Evolutionary conservation across 345 rosid genomes (phyloP), one percentile per base, ranked within the genome.

Genomic region (Diplotaxis tenuifolia): DNA sequence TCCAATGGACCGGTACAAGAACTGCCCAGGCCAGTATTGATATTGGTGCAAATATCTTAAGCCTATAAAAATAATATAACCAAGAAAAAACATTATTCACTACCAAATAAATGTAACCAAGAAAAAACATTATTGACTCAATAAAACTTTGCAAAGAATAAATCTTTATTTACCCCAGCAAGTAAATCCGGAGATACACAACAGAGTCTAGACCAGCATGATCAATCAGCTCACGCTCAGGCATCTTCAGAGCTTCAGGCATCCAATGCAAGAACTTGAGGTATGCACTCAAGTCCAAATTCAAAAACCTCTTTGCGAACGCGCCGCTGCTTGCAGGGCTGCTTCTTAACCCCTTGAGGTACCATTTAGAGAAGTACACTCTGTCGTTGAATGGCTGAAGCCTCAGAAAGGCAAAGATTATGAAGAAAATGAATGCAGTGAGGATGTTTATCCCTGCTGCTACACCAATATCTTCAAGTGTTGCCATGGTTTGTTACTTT

Each of bases 201-300:
- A 84, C 99, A 42, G 97, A 95, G 76, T 95, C 97, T 86, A 95
- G 81, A 45, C 99, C 99, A 0, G 99, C 99, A 70, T 95, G 99
- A 15, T 95, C 99, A 67, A 95, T 85, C 66, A 95, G 96, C 78
- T 95, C 97, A 58, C 82, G 88, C 80, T 95, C 99, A 0, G 99
- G 97, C 99, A 91, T 95, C 79, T 82, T 88, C 9, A 95, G 83
- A 2, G 99, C 97, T 14, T 68, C 96, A 2, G 96, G 96, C 92
- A 95, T 89, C 99, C 97, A 95, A 80, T 86, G 81, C 76, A 95
- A 82, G 80, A 95, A 95, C 74, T 52, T 83, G 55, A 89, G 21
- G 79, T 95, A 95, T 0, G 97, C 75, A 54, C 87, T 76, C 47
- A 67, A 82, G 68, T 95, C 96, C 70, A 95, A 62, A 72, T 91